These are phyloP conservation scores for Erigeron canadensis DNA, from an alignment of 129 eudicot genomes.

Conservation along the genomic window DNA sequence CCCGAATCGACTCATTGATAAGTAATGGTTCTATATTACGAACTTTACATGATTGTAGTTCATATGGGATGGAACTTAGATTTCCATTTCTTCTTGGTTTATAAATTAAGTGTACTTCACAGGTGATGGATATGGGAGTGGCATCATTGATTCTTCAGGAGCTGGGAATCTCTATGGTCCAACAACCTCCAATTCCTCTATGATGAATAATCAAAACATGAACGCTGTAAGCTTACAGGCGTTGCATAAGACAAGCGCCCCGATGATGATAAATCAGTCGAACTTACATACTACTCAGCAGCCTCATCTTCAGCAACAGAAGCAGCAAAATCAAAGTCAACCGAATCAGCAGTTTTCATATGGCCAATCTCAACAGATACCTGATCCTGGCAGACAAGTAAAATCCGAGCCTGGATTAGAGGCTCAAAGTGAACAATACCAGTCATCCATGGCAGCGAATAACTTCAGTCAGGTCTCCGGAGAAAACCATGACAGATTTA, in stretches of 20 bases:
- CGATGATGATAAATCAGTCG: slow-evolving; percentile 45
- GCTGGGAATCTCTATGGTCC: slow-evolving; percentile 58
- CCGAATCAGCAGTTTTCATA: slow-evolving; percentile 42
- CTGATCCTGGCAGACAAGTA: slow-evolving; percentile 40
- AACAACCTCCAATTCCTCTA: slow-evolving; percentile 43
- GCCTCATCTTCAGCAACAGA: slow-evolving; percentile 49
- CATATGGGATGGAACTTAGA: too few relatives aligned
- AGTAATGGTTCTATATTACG: too few relatives aligned
- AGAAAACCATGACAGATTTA: slow-evolving; percentile 22
- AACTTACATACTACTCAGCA: slow-evolving; percentile 40
- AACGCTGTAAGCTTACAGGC: slow-evolving; percentile 54
- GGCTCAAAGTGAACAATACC: slow-evolving; percentile 55
- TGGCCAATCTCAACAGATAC: slow-evolving; percentile 46
- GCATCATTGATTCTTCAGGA: slow-evolving; percentile 47
- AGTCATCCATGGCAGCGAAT: slow-evolving; percentile 40
- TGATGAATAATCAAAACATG: slow-evolving; percentile 54
- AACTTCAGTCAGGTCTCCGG: slow-evolving; percentile 42
- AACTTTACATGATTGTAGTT: too few relatives aligned
- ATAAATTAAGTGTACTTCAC: slow-evolving; percentile 17
- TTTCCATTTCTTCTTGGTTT: neutral
- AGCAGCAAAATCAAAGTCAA: slow-evolving; percentile 40
- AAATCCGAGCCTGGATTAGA: slow-evolving; percentile 47
- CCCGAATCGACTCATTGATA: too few relatives aligned
- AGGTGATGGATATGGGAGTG: slow-evolving; percentile 66
- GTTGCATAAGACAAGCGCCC: slow-evolving; percentile 43